These are phyloP conservation scores for Hyaloperonospora arabidopsidis DNA, from an alignment of 352 stramenopile species.

Conservation along the genomic window DNA sequence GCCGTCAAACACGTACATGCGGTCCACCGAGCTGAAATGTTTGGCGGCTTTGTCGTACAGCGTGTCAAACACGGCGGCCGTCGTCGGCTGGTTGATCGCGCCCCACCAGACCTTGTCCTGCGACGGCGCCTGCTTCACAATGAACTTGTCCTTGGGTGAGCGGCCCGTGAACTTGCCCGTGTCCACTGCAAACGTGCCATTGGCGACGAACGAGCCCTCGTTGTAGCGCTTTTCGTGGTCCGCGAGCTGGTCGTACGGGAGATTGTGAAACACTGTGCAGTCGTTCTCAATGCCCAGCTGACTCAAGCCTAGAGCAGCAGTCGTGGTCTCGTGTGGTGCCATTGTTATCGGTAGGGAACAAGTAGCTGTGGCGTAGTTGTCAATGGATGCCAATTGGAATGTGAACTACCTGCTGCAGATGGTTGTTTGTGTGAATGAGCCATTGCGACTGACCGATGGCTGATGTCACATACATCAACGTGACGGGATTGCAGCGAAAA, in stretches of 20 bases:
- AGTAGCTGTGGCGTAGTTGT: neutral
- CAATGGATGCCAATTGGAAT: too few relatives aligned
- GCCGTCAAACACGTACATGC: conserved; percentile 94
- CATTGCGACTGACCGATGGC: too few relatives aligned
- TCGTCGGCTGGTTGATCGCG: conserved; percentile 93
- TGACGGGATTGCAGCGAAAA: too few relatives aligned
- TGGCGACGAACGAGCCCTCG: neutral
- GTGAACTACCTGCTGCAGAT: too few relatives aligned
- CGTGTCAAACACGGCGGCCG: conserved; percentile 91
- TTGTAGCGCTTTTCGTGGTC: neutral
- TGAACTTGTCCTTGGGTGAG: conserved; percentile 97
- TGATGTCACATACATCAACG: too few relatives aligned
- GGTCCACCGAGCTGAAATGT: conserved; percentile 90
- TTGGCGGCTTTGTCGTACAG: conserved; percentile 90
- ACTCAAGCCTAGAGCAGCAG: neutral
- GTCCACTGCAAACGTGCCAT: conserved; percentile 91
- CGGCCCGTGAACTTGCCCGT: conserved; percentile 99
- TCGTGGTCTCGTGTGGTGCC: neutral
- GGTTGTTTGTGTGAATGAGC: too few relatives aligned
- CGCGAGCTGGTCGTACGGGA: conserved; percentile 92
- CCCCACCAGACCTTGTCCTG: conserved; percentile 96
- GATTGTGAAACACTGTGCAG: conserved; percentile 87
- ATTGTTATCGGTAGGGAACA: neutral
- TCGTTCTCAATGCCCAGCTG: neutral
- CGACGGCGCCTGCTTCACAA: conserved; percentile 89